Conservation (phyloP, 2,329 filamentous ascomycete genomes). For the Colletotrichum navitas region DNA sequence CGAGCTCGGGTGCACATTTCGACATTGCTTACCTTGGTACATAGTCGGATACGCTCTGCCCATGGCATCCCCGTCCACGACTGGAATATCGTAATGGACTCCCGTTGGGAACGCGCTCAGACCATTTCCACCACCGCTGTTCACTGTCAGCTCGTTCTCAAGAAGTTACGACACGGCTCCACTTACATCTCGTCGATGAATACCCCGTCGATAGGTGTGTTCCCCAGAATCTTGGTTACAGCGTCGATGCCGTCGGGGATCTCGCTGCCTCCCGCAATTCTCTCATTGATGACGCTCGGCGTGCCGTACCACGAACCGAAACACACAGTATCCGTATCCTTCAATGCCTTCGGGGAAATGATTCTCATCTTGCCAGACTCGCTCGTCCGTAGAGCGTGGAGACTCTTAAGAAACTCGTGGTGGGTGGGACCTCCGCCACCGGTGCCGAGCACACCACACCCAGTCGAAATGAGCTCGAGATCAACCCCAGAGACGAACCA, state of each 20-base stretch:
- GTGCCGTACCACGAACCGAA: constrained; percentile 61
- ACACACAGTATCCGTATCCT: constrained; percentile 55
- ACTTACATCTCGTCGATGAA: constrained; percentile 55
- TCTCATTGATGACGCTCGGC: constrained; percentile 50
- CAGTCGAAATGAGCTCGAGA: constrained; percentile 44
- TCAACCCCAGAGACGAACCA: constrained; percentile 45
- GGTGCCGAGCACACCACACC: constrained; percentile 45
- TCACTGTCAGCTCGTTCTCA: constrained; percentile 26
- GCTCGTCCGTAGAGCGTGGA: constrained; percentile 41
- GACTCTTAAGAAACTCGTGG: constrained; percentile 42
- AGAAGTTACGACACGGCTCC: not conserved
- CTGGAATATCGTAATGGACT: constrained; percentile 53
- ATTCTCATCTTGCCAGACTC: constrained; percentile 48
- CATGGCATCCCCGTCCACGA: constrained; percentile 55
- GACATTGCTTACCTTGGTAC: constrained; percentile 46
- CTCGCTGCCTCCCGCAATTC: constrained; percentile 49
- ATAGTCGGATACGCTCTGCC: constrained; percentile 55
- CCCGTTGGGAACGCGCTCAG: constrained; percentile 51
- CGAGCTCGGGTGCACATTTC: constrained; percentile 45
- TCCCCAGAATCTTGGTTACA: constrained; percentile 50
- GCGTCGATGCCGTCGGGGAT: constrained; percentile 54
- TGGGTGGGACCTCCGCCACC: constrained; percentile 45
- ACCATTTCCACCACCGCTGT: constrained; percentile 59
- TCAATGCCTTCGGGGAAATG: constrained; percentile 52
- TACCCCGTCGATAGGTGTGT: constrained; percentile 51